Percentiles rank a stretch among this genome's conserved stretches.
Conservation (phyloP, 2,329 filamentous ascomycete genomes). For the Stachybotrys chlorohalonatus region DNA sequence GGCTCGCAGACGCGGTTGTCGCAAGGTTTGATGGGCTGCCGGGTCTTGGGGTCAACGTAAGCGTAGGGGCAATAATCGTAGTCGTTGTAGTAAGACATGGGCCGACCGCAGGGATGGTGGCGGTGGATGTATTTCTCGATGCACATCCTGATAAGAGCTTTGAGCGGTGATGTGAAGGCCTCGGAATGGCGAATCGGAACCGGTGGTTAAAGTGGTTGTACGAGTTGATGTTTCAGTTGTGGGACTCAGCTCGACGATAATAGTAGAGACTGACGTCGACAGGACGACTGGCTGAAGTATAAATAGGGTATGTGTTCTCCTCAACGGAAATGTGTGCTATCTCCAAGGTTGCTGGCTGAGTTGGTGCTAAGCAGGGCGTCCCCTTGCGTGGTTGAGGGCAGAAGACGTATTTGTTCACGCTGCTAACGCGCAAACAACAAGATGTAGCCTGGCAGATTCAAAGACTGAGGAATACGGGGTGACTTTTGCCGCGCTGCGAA, state of each 20-base stretch:
- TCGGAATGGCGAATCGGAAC: neutral
- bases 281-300: no score
- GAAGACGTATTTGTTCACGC: no score
- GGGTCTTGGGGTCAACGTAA: slow-evolving; percentile 17
- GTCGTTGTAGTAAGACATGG: slow-evolving; percentile 29
- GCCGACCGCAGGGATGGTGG: slow-evolving; percentile 37
- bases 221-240: neutral
- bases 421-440: no score
- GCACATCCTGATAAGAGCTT: slow-evolving; percentile 29
- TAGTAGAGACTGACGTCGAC: neutral
- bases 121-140: slow-evolving; percentile 41
- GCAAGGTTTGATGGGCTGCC: slow-evolving; percentile 12
- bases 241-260: neutral
- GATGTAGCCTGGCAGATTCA: no score
- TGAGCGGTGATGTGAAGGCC: neutral
- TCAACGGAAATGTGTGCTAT: no score
- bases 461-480: no score
- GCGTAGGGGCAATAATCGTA: slow-evolving; percentile 35
- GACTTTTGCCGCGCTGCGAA: no score
- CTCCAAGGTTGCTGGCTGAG: no score
- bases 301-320: no score
- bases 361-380: no score
- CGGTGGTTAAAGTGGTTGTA: neutral
- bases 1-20: slow-evolving; percentile 6
- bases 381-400: no score